Base-by-base conservation (phyloP, 305 asterid species). In the Rubia balearica region DNA sequence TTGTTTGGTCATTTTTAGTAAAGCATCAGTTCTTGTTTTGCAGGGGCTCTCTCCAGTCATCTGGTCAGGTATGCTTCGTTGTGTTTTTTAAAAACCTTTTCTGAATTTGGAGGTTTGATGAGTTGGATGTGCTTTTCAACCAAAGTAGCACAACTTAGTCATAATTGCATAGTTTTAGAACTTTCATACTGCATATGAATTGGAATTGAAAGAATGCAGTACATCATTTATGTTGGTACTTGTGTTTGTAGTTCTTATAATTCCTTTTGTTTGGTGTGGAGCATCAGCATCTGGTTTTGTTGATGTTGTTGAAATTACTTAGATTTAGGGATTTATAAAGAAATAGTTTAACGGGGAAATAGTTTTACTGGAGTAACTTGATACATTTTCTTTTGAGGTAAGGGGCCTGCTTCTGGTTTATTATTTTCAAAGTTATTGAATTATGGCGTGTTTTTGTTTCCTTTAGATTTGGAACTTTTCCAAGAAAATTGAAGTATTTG, bases 41-140 rank as follows among this genome's bases (percentile, higher is more conserved):
- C 90, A 94, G 98, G 96, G 88, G 66, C 61, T 74, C 88, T 41
- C 70, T 76, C 78, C 84, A 71, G 80, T 73, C 95, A 75, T 76
- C 88, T 76, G 86, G 72, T 78, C 85, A 78, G 99, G 99, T 94
- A 81, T 74, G 96, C 82, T 70, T 36, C 46, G 61, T 73, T 51
- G n/a, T 61, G 56, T 66, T 65, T 8, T 9, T 30, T 56, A 24
- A 59, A 21, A 56, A 30, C 4, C 38, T 13, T 22, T 9, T 12
- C 17, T n/a, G 3, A n/a, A 7, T 36, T 68, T 68, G 7, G 61
- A 33, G 24, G 72, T 36, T 33, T 68, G 51, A 68, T 53, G 21
- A 68, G 49, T 51, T 68, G 43, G 43, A 49, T 14, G 8, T 13
- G 21, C 48, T 30, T 10, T 56, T 46, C 42, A 45, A 24, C 3